Conservation (phyloP, 1,139 yeast genomes). For the Zygoascus sp. region DNA sequence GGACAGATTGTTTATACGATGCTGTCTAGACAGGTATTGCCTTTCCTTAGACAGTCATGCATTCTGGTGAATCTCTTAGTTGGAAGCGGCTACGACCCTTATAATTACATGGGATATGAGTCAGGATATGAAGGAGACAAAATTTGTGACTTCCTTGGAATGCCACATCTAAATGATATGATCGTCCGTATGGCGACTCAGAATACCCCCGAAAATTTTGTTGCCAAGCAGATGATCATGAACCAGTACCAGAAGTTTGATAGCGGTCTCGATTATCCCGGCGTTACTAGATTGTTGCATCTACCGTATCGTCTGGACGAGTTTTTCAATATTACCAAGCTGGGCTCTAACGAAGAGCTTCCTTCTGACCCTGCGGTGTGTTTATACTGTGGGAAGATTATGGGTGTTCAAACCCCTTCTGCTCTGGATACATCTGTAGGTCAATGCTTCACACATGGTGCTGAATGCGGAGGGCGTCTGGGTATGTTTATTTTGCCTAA, state of each 20-base stretch:
- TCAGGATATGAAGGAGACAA: constrained; percentile 50
- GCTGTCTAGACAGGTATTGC: constrained; percentile 54
- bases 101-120: constrained; percentile 34
- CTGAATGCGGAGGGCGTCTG: constrained; percentile 52
- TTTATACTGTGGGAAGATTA: constrained; percentile 68
- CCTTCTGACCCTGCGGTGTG: constrained; percentile 83
- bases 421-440: constrained; percentile 26
- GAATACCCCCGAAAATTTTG: constrained; percentile 13
- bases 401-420: constrained; percentile 61
- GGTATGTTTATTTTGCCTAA: constrained; percentile 80
- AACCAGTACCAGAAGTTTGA: background rate
- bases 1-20: constrained; percentile 46
- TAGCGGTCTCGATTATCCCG: constrained; percentile 57
- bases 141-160: constrained; percentile 49
- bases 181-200: constrained; percentile 19
- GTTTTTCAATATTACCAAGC: constrained; percentile 44
- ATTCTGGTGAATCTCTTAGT: constrained; percentile 55
- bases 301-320: constrained; percentile 67
- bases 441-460: constrained; percentile 37
- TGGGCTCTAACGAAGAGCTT: constrained; percentile 17
- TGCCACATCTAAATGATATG: constrained; percentile 42
- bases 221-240: constrained; percentile 15
- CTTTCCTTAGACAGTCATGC: constrained; percentile 64
- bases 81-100: constrained; percentile 48
- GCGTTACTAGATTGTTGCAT: constrained; percentile 52